phyloP scores from a whole-genome alignment of 1,284 basidiomycete genomes.

The Cutaneotrichosporon sp. region DNA sequence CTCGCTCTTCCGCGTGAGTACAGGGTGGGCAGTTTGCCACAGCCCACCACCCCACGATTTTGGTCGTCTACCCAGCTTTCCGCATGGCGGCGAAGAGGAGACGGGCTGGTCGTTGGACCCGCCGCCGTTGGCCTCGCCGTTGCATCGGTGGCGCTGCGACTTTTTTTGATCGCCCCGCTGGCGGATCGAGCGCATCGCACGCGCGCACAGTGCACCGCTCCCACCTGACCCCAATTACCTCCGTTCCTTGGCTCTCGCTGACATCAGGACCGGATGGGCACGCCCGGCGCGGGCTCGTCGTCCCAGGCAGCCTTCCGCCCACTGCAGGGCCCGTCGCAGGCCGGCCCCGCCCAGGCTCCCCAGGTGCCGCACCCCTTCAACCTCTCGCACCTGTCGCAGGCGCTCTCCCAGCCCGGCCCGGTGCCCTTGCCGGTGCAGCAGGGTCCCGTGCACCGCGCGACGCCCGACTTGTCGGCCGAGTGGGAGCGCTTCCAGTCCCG shows the following conservation, averaged over 20 bases:
- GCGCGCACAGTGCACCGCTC: background rate
- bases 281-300: slow-evolving; percentile 14
- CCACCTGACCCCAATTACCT: background rate
- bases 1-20: slow-evolving; percentile 60
- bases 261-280: slow-evolving; percentile 22
- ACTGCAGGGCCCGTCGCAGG: slow-evolving; percentile 13
- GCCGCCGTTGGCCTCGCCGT: too few relatives aligned
- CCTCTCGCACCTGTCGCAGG: slow-evolving; percentile 46
- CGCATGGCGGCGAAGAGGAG: background rate
- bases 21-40: background rate
- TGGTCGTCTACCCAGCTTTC: background rate
- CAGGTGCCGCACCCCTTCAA: slow-evolving; percentile 47
- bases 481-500: slow-evolving; percentile 21
- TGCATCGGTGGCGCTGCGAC: too few relatives aligned
- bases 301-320: slow-evolving; percentile 26
- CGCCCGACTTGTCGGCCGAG: slow-evolving; percentile 18
- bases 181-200: background rate
- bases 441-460: background rate
- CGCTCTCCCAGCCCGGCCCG: slow-evolving; percentile 28
- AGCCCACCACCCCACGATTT: background rate
- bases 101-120: too few relatives aligned
- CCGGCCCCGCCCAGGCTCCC: slow-evolving; percentile 13
- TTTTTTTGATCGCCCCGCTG: background rate
- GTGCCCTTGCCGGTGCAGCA: slow-evolving; percentile 7
- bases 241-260: background rate